Percentiles rank a stretch among this genome's conserved stretches.
Evolutionary conservation across 106 monocot species (phyloP).

Genomic region (Phalaenopsis equestris): DNA sequence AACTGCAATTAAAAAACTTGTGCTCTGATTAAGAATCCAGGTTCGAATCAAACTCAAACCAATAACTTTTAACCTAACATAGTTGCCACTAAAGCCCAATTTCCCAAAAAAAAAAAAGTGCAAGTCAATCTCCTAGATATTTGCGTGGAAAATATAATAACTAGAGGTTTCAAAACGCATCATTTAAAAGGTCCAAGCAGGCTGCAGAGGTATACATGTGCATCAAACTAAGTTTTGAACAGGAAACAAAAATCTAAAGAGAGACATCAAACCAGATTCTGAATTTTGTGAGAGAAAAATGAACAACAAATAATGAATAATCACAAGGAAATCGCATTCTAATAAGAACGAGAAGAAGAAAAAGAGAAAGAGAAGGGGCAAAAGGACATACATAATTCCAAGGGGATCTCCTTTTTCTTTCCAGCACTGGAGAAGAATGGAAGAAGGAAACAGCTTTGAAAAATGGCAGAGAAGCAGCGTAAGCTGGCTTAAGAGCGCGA

Average conservation of each 20-base stretch:
- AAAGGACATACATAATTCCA: constrained; percentile 26
- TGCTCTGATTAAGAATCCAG: no score
- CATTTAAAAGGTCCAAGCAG: neutral
- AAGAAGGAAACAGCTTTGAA: constrained; percentile 14
- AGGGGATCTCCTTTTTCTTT: constrained; percentile 26
- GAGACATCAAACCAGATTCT: neutral
- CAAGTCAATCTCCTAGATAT: neutral
- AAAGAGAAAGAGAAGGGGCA: neutral
- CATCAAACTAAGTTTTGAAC: neutral
- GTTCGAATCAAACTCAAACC: no score
- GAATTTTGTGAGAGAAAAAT: neutral
- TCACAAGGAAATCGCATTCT: neutral
- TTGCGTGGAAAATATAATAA: neutral
- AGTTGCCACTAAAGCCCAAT: no score
- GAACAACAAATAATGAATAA: neutral
- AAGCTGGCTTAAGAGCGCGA: neutral
- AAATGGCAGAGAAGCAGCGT: neutral
- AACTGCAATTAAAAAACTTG: no score
- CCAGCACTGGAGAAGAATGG: constrained; percentile 35
- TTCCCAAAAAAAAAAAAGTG: neutral
- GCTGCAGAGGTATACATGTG: neutral
- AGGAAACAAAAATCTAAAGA: neutral
- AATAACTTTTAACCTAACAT: no score
- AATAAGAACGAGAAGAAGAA: neutral
- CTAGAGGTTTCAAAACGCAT: neutral